These are phyloP conservation scores for Fusarium lyarnte DNA, from an alignment of 2,329 filamentous ascomycete genomes.

Conservation along the genomic window DNA sequence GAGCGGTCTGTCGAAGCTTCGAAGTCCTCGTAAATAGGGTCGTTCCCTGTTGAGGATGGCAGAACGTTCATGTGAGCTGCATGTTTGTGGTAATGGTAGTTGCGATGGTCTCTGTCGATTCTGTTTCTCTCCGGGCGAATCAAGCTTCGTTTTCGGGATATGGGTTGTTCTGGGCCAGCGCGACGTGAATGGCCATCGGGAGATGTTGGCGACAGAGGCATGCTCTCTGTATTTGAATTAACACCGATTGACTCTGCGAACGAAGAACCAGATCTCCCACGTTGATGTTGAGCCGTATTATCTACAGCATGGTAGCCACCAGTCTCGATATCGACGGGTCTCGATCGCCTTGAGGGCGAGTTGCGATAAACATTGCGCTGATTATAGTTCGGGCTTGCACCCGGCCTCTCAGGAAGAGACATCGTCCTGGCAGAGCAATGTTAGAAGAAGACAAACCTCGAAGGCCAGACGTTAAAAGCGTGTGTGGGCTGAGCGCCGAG, in stretches of 20 bases:
- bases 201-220: conserved; percentile 62
- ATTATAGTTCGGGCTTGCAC: conserved; percentile 68
- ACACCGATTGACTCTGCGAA: conserved; percentile 68
- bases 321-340: conserved; percentile 76
- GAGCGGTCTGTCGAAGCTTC: conserved; percentile 70
- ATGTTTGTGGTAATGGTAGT: conserved; percentile 96
- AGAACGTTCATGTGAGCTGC: conserved; percentile 90
- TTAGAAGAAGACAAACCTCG: conserved; percentile 32
- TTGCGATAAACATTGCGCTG: conserved; percentile 73
- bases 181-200: conserved; percentile 46
- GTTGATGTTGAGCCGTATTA: conserved; percentile 58
- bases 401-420: conserved; percentile 73
- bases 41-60: conserved; percentile 92
- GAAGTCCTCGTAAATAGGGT: conserved; percentile 83
- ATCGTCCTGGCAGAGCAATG: conserved; percentile 55
- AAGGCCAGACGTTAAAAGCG: background rate
- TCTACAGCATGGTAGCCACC: conserved; percentile 60
- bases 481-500: conserved; percentile 6
- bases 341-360: conserved; percentile 72
- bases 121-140: conserved; percentile 88
- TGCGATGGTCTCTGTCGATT: conserved; percentile 87
- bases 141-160: conserved; percentile 82
- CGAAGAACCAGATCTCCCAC: conserved; percentile 66
- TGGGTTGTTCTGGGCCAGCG: conserved; percentile 46
- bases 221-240: conserved; percentile 65